Percentiles rank a stretch among this genome's conserved stretches.
Evolutionary conservation across 345 rosid species (phyloP).

Genomic region (Zanthoxylum bungeanum): DNA sequence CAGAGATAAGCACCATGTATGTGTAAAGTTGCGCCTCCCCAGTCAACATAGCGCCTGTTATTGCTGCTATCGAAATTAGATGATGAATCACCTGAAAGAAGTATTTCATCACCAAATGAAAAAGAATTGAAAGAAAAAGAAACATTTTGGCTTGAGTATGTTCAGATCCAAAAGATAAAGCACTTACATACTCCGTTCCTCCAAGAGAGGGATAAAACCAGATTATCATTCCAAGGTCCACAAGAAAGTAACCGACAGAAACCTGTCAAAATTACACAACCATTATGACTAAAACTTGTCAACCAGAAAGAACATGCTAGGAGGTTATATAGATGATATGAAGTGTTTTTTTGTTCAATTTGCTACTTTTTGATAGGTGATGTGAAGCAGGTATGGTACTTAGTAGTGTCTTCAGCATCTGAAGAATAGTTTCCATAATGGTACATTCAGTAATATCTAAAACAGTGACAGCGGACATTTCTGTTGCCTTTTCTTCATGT

Average conservation of each 20-base stretch:
- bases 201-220: slow-evolving; percentile 88
- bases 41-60: slow-evolving; percentile 65
- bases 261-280: slow-evolving; percentile 42
- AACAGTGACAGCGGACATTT: not conserved
- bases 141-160: not conserved
- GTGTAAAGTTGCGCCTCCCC: slow-evolving; percentile 78
- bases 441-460: not conserved
- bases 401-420: not conserved
- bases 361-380: not conserved
- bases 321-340: not conserved
- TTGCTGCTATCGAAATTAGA: slow-evolving; percentile 49
- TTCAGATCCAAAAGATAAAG: not conserved
- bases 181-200: slow-evolving; percentile 83
- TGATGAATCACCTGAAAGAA: slow-evolving; percentile 73
- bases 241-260: slow-evolving; percentile 81
- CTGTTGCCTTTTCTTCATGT: not conserved
- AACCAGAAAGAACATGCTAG: not conserved
- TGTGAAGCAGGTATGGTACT: not conserved
- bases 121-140: not conserved
- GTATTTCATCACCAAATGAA: not conserved
- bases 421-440: not conserved
- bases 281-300: not conserved
- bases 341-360: not conserved
- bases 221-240: slow-evolving; percentile 74
- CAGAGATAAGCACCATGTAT: slow-evolving; percentile 80